phyloP scores from a whole-genome alignment of 1,284 basidiomycete species.

The Schizopora paradoxa region DNA sequence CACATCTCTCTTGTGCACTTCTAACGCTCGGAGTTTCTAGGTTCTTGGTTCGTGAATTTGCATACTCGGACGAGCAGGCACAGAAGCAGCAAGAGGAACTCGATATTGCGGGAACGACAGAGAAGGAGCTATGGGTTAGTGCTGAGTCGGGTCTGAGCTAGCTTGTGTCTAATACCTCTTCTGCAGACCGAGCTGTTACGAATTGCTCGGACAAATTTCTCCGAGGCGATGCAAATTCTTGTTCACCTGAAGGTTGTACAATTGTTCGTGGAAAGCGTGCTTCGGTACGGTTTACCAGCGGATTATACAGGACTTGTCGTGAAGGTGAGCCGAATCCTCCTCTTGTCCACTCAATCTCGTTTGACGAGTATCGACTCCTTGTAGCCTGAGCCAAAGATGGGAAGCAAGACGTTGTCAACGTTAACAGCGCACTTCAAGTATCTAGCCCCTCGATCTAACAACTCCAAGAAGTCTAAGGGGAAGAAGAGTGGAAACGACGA shows the following conservation, averaged over 20 bases:
- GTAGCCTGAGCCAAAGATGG: constrained; percentile 84
- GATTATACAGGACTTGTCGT: constrained; percentile 82
- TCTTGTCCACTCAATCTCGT: constrained; percentile 1
- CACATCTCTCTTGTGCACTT: constrained; percentile 5
- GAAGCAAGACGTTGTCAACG: constrained; percentile 72
- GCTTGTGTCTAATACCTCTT: too few relatives aligned
- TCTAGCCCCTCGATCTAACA: constrained; percentile 63
- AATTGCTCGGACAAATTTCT: constrained; percentile 92
- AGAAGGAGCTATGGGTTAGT: constrained; percentile 96
- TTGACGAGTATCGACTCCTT: background rate
- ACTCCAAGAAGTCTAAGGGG: constrained; percentile 39
- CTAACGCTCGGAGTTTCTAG: constrained; percentile 31
- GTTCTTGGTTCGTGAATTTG: constrained; percentile 92
- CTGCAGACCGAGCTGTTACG: constrained; percentile 88
- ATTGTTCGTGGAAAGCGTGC: constrained; percentile 91
- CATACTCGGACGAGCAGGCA: constrained; percentile 85
- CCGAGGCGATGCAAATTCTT: constrained; percentile 92
- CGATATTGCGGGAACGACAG: constrained; percentile 74
- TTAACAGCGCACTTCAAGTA: constrained; percentile 80
- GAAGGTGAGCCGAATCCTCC: constrained; percentile 50
- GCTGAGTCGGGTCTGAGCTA: background rate
- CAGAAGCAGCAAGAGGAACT: constrained; percentile 82
- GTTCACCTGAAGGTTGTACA: constrained; percentile 92
- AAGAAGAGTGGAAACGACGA: constrained; percentile 40
- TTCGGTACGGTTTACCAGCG: constrained; percentile 93